Conservation (phyloP, 2,329 filamentous ascomycete genomes). For the Fonsecaea pugnacius region DNA sequence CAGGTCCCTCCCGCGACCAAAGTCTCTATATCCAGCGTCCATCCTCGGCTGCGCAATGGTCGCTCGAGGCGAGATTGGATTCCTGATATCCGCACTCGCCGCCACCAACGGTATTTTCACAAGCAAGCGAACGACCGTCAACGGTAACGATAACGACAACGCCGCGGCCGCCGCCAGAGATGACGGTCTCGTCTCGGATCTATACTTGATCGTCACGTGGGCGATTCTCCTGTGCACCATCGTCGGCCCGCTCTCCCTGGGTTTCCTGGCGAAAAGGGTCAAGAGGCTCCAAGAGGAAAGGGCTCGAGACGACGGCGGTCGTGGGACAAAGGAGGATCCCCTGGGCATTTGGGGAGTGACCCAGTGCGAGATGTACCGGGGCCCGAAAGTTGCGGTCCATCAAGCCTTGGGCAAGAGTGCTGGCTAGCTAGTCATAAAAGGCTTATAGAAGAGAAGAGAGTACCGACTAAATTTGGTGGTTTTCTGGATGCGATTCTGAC, state of each 20-base stretch:
- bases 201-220: conserved; percentile 61
- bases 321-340: conserved; percentile 22
- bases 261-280: conserved; percentile 54
- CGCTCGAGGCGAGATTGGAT: conserved; percentile 78
- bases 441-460: no score
- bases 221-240: conserved; percentile 62
- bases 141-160: not conserved
- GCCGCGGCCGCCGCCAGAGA: not conserved
- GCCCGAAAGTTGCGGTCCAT: no score
- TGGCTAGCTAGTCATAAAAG: no score
- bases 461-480: no score
- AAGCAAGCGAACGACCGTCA: not conserved
- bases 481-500: no score
- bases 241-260: conserved; percentile 59
- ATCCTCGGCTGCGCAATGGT: conserved; percentile 74
- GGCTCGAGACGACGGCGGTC: conserved; percentile 1
- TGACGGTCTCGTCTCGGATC: conserved; percentile 44
- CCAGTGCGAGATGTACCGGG: no score
- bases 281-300: conserved; percentile 36
- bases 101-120: conserved; percentile 58
- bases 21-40: conserved; percentile 67
- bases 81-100: conserved; percentile 72
- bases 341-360: conserved; percentile 29
- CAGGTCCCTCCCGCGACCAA: conserved; percentile 45
- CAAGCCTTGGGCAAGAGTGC: no score